Conservation (phyloP, 2,329 filamentous ascomycete genomes). For the Fusarium protoensiforme region DNA sequence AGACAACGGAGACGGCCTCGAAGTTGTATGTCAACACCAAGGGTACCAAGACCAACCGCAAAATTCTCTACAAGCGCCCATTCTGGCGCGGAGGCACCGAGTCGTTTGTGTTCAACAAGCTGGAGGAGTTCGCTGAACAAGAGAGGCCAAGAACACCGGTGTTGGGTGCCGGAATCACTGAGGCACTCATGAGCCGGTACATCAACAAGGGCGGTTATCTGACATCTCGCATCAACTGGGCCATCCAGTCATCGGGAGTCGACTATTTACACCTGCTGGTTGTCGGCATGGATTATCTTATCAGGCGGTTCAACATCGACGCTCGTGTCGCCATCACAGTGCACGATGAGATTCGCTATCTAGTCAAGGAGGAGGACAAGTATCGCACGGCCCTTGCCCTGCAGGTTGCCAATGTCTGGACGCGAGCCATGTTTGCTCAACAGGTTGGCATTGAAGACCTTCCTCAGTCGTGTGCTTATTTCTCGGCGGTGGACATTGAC, state of each 20-base stretch:
- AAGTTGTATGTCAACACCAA: slow-evolving; percentile 92
- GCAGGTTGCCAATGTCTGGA: slow-evolving; percentile 96
- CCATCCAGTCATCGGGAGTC: slow-evolving; percentile 96
- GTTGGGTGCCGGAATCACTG: slow-evolving; percentile 93
- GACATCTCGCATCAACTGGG: slow-evolving; percentile 98
- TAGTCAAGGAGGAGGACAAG: slow-evolving; percentile 85
- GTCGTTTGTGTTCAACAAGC: slow-evolving; percentile 97
- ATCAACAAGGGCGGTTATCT: slow-evolving; percentile 92
- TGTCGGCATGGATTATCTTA: slow-evolving; percentile 93
- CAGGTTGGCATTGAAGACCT: slow-evolving; percentile 97
- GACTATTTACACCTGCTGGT: slow-evolving; percentile 97
- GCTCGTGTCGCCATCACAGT: slow-evolving; percentile 93
- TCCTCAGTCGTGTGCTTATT: slow-evolving; percentile 94
- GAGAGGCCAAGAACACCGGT: slow-evolving; percentile 91
- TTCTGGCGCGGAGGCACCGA: slow-evolving; percentile 99
- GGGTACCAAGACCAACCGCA: slow-evolving; percentile 84
- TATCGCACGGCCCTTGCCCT: slow-evolving; percentile 93
- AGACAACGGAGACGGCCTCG: slow-evolving; percentile 80
- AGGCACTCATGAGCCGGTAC: slow-evolving; percentile 89
- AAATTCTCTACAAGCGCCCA: slow-evolving; percentile 74
- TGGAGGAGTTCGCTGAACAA: slow-evolving; percentile 98
- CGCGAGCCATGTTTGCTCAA: slow-evolving; percentile 95
- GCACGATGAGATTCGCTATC: slow-evolving; percentile 96
- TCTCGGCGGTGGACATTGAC: slow-evolving; percentile 95
- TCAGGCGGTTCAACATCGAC: slow-evolving; percentile 83